A percentile compares a stretch with the other conserved stretches of the same genome.
Evolutionary conservation across 768 basidiomycete species (phyloP).

Genomic region (Postia placenta): DNA sequence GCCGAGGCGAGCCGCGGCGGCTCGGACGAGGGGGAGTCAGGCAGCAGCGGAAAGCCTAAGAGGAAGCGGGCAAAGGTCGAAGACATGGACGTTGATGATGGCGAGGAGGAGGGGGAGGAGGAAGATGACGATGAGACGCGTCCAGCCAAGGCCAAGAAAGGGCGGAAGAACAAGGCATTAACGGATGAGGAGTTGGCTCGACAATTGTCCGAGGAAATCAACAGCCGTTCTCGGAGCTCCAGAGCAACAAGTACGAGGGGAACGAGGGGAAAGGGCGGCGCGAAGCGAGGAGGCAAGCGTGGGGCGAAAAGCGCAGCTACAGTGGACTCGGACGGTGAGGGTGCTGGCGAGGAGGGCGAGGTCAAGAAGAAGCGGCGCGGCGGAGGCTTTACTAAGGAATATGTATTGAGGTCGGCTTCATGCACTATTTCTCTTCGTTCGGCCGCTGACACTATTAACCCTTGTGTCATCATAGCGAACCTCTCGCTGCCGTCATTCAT

Average conservation of each 20-base stretch:
- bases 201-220: slow-evolving; percentile 37
- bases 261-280: slow-evolving; percentile 23
- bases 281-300: slow-evolving; percentile 26
- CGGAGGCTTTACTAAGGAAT: slow-evolving; percentile 79
- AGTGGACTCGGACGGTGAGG: slow-evolving; percentile 28
- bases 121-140: slow-evolving; percentile 15
- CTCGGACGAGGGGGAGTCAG: neutral
- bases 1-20: neutral
- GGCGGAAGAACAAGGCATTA: slow-evolving; percentile 17
- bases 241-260: slow-evolving; percentile 17
- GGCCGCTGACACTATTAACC: neutral
- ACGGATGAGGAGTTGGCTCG: slow-evolving; percentile 40
- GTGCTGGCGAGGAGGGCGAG: slow-evolving; percentile 30
- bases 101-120: slow-evolving; percentile 17
- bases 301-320: slow-evolving; percentile 29
- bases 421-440: neutral
- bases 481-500: slow-evolving; percentile 65
- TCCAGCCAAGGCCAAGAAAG: slow-evolving; percentile 17
- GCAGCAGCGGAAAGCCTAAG: slow-evolving; percentile 1
- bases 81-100: slow-evolving; percentile 14
- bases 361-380: slow-evolving; percentile 39
- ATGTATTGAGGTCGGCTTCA: slow-evolving; percentile 55
- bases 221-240: slow-evolving; percentile 29
- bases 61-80: slow-evolving; percentile 16
- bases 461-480: slow-evolving; percentile 43